Evolutionary conservation across 805 yeast genomes (phyloP).

Genomic region (Metschnikowia similis): DNA sequence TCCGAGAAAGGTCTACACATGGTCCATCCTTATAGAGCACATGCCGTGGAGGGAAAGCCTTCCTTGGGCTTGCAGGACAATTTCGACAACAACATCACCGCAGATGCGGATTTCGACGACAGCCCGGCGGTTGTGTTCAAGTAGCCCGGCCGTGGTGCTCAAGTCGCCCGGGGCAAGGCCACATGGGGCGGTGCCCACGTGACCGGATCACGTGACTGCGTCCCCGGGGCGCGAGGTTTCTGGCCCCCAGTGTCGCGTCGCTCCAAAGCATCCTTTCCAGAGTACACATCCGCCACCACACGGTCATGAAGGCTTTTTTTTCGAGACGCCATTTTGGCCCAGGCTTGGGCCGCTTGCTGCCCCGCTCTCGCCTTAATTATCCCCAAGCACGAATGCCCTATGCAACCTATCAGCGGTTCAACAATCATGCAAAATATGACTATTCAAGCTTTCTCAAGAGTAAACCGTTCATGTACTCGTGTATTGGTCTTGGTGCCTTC

Average conservation of each 20-base stretch:
- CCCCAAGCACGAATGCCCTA: neutral
- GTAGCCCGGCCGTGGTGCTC: no score
- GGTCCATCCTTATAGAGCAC: conserved; percentile 1
- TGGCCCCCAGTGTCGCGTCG: neutral
- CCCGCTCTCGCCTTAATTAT: no score
- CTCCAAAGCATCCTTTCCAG: no score
- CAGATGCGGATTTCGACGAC: conserved; percentile 12
- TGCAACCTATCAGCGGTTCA: conserved; percentile 20
- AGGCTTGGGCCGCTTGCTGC: no score
- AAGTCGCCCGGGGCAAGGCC: no score
- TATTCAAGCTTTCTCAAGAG: conserved; percentile 18
- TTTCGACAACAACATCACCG: conserved; percentile 16
- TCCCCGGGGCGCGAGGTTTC: neutral
- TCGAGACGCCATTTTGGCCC: neutral
- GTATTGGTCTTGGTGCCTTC: conserved; percentile 16
- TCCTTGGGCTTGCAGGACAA: conserved; percentile 18
- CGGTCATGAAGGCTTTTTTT: neutral
- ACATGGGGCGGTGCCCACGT: no score
- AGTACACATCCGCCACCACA: neutral
- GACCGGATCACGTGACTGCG: no score
- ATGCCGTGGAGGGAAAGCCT: neutral
- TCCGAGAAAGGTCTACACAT: neutral
- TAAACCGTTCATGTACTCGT: conserved; percentile 31
- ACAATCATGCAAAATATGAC: conserved; percentile 5
- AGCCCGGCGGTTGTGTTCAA: conserved; percentile 19